phyloP scores from a whole-genome alignment of 2,329 filamentous ascomycete genomes.

The Arthrocladium fulminans region DNA sequence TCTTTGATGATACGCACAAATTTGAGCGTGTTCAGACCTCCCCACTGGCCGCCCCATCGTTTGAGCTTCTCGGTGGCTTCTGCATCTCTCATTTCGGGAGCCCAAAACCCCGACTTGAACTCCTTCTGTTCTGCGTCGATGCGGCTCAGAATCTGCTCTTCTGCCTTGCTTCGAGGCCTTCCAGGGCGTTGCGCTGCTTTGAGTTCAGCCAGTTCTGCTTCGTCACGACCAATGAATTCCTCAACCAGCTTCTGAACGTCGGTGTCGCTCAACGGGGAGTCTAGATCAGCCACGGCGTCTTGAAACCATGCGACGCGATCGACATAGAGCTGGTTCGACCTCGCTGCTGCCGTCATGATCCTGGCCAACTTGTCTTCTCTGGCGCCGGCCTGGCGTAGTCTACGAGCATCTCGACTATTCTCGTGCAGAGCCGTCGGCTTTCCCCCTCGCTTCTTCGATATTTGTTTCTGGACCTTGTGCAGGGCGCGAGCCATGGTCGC shows the following conservation, averaged over 20 bases:
- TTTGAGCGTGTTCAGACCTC: constrained; percentile 62
- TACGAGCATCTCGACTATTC: constrained; percentile 76
- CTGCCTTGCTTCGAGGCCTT: constrained; percentile 65
- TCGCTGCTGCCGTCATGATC: constrained; percentile 59
- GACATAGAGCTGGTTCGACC: constrained; percentile 65
- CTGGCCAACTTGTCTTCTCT: constrained; percentile 76
- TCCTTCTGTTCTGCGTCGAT: constrained; percentile 67
- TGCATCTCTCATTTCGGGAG: constrained; percentile 65
- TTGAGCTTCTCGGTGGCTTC: constrained; percentile 58
- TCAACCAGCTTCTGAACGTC: constrained; percentile 46
- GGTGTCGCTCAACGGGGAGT: constrained; percentile 27
- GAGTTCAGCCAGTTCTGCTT: constrained; percentile 30
- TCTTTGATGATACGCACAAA: constrained; percentile 65
- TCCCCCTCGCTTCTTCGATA: constrained; percentile 74
- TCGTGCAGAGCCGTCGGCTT: constrained; percentile 70
- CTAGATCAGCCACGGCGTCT: constrained; percentile 36
- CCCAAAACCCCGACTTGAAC: constrained; percentile 67
- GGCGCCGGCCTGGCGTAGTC: constrained; percentile 67
- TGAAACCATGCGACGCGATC: constrained; percentile 62
- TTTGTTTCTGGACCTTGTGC: constrained; percentile 78
- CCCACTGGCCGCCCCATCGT: constrained; percentile 77
- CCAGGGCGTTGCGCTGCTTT: constrained; percentile 69
- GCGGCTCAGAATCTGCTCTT: constrained; percentile 67
- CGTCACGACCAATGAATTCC: constrained; percentile 38
- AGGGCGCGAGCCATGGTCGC: constrained; percentile 63